Evolutionary conservation across 2,329 filamentous ascomycete genomes (phyloP).

Genomic region (Aspergillus carbonarius): DNA sequence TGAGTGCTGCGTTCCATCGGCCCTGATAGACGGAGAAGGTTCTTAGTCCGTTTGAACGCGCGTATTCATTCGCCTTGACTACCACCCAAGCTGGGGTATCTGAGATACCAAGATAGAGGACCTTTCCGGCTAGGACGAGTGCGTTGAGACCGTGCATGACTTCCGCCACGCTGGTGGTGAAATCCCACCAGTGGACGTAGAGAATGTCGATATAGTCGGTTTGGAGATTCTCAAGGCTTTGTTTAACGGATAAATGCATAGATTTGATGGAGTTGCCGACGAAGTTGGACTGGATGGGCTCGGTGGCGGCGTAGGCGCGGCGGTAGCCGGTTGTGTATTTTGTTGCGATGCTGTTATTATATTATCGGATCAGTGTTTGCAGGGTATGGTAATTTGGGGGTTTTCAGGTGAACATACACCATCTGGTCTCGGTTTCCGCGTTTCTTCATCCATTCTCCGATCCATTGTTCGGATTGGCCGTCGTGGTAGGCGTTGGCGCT

Average conservation of each 20-base stretch:
- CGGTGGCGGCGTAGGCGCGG: conserved; percentile 40
- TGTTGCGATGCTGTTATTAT: conserved; percentile 7
- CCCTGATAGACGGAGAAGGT: conserved; percentile 15
- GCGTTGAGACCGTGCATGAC: conserved; percentile 15
- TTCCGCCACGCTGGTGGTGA: conserved; percentile 14
- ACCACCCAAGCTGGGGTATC: conserved; percentile 14
- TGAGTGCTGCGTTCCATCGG: conserved; percentile 7
- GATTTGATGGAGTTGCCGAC: conserved; percentile 13
- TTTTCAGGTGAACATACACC: conserved; percentile 50
- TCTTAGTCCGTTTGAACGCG: conserved; percentile 9
- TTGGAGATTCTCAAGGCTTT: conserved; percentile 9
- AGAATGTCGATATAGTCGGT: conserved; percentile 17
- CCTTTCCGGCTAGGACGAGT: conserved; percentile 10
- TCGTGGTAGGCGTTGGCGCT: conserved; percentile 51
- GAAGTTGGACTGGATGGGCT: conserved; percentile 31
- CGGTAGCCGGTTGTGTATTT: conserved; percentile 26
- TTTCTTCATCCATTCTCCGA: conserved; percentile 54
- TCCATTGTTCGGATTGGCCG: conserved; percentile 51
- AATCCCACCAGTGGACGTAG: conserved; percentile 19
- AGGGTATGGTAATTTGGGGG: neutral
- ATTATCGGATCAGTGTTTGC: neutral
- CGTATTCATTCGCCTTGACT: conserved; percentile 16
- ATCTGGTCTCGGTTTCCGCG: conserved; percentile 52
- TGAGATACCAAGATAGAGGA: conserved; percentile 12
- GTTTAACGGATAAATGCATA: conserved; percentile 10